phyloP scores from a whole-genome alignment of 140 eudicot genomes.

The Erigeron philadelphicus region DNA sequence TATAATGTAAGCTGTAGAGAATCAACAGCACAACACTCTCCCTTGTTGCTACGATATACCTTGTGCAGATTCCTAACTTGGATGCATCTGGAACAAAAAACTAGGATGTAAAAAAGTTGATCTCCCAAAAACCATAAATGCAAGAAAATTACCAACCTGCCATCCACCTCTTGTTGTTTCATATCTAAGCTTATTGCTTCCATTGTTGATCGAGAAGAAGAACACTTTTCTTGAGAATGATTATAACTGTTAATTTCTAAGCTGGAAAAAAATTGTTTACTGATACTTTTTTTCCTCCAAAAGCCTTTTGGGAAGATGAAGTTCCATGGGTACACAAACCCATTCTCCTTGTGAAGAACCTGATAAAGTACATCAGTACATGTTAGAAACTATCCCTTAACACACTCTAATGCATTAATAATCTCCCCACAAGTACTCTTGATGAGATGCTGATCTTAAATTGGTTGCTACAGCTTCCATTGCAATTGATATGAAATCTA shows the following conservation, averaged over 20 bases:
- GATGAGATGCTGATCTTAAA: slow-evolving; percentile 14
- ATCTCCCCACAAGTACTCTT: slow-evolving; percentile 1
- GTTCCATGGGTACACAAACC: slow-evolving; percentile 49
- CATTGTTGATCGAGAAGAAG: slow-evolving; percentile 44
- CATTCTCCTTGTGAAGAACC: slow-evolving; percentile 74
- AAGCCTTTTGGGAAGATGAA: slow-evolving; percentile 38
- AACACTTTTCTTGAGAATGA: slow-evolving; percentile 30
- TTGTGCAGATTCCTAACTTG: slow-evolving; percentile 80
- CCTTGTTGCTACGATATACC: slow-evolving; percentile 68
- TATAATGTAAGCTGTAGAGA: slow-evolving; percentile 78
- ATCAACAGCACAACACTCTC: slow-evolving; percentile 89
- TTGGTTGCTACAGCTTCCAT: neutral
- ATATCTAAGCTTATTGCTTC: slow-evolving; percentile 85
- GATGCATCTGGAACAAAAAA: slow-evolving; percentile 65
- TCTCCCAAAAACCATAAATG: slow-evolving; percentile 1
- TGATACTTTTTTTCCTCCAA: slow-evolving; percentile 40
- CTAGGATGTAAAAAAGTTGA: neutral
- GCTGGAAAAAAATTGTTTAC: slow-evolving; percentile 30
- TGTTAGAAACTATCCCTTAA: neutral
- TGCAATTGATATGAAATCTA: slow-evolving; percentile 7
- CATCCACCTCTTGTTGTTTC: slow-evolving; percentile 97
- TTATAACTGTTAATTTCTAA: slow-evolving; percentile 27
- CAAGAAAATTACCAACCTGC: slow-evolving; percentile 42
- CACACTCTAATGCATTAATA: neutral
- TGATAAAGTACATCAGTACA: slow-evolving; percentile 34